Evolutionary conservation across 352 stramenopile genomes (phyloP).

Genomic region (Phytophthora syringae): DNA sequence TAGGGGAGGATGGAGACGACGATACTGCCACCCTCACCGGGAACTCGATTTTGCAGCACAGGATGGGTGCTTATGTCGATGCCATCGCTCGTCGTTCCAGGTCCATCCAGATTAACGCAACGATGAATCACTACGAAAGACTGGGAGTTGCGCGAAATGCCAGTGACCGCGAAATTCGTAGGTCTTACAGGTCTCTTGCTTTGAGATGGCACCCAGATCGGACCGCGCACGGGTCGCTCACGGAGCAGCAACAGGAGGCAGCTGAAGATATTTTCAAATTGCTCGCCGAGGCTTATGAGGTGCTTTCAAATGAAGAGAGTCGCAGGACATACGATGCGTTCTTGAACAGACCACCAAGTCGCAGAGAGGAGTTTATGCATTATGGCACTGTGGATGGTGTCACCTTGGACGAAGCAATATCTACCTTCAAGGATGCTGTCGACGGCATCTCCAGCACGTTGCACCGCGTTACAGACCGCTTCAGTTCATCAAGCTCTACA

Average conservation of each 20-base stretch:
- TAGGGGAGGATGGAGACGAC: slow-evolving; percentile 59
- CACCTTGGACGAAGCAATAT: slow-evolving; percentile 81
- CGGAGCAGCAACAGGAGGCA: slow-evolving; percentile 60
- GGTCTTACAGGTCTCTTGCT: slow-evolving; percentile 75
- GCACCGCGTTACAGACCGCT: slow-evolving; percentile 55
- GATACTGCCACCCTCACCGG: slow-evolving; percentile 57
- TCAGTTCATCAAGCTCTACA: slow-evolving; percentile 80
- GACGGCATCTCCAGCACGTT: slow-evolving; percentile 55
- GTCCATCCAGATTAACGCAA: slow-evolving; percentile 80
- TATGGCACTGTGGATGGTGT: slow-evolving; percentile 77
- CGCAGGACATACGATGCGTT: slow-evolving; percentile 64
- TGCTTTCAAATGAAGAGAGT: slow-evolving; percentile 66
- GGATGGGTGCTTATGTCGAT: slow-evolving; percentile 83
- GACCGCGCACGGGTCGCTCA: slow-evolving; percentile 47
- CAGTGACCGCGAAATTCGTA: slow-evolving; percentile 66
- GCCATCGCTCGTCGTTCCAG: slow-evolving; percentile 69
- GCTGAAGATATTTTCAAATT: slow-evolving; percentile 85
- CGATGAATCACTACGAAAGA: slow-evolving; percentile 88
- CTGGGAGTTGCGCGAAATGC: slow-evolving; percentile 66
- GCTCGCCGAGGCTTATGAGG: slow-evolving; percentile 83
- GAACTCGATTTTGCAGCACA: slow-evolving; percentile 80
- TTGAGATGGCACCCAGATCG: slow-evolving; percentile 86
- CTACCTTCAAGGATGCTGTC: slow-evolving; percentile 77
- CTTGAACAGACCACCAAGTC: slow-evolving; percentile 54
- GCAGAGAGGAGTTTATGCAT: slow-evolving; percentile 74